A percentile compares a stretch with the other conserved stretches of the same genome.
Evolutionary conservation across 176 grass and related monocot species (phyloP).

Genomic region (Carex scoparia): DNA sequence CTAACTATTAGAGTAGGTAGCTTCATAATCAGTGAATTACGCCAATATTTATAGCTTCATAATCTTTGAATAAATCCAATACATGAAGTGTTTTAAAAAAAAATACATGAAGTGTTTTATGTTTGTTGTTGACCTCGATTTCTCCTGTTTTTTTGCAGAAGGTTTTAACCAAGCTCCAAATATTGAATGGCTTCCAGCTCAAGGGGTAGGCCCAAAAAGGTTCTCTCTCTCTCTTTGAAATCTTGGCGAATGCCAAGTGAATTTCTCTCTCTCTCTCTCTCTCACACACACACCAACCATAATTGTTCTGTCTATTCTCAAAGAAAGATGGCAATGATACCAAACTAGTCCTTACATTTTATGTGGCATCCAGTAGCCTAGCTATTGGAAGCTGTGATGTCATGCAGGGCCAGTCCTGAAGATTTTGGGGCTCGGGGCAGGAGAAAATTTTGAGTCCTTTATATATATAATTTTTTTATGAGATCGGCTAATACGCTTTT

Average conservation of each 20-base stretch:
- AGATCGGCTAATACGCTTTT: too few species aligned
- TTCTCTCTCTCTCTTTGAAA: neutral
- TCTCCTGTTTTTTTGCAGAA: neutral
- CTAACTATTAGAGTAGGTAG: neutral
- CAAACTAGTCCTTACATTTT: neutral
- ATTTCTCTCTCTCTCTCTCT: neutral
- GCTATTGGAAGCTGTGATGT: neutral
- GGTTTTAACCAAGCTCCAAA: neutral
- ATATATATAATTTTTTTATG: too few species aligned
- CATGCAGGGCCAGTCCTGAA: neutral
- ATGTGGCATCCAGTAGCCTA: neutral
- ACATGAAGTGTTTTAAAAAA: neutral
- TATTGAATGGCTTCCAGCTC: conserved; percentile 4
- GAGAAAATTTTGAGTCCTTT: too few species aligned
- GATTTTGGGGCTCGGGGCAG: too few species aligned
- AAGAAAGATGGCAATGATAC: neutral
- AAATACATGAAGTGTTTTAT: neutral
- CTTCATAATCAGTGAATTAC: neutral
- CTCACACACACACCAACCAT: neutral
- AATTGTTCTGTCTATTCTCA: neutral
- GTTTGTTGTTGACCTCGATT: neutral
- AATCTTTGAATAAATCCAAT: neutral
- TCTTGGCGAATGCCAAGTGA: too few species aligned
- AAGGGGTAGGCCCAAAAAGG: neutral
- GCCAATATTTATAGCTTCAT: neutral